Evolutionary conservation across 176 grass and related monocot genomes (phyloP).

Genomic region (Phoenix dactylifera): DNA sequence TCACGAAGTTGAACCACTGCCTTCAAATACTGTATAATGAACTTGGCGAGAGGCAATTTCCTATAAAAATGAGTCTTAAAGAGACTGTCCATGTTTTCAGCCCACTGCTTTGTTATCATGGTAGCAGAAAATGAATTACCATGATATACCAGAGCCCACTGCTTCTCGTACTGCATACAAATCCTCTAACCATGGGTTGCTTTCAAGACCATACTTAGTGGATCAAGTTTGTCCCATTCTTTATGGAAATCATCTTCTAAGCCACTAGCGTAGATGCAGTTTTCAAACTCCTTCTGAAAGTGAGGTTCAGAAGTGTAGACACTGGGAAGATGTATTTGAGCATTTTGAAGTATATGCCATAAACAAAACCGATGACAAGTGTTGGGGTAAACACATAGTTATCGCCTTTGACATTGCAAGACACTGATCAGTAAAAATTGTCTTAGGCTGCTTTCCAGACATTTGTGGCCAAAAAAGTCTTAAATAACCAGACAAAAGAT

Average conservation of each 20-base stretch:
- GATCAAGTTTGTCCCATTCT: constrained; percentile 30
- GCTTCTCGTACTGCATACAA: constrained; percentile 21
- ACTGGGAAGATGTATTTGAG: constrained; percentile 16
- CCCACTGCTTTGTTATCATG: constrained; percentile 31
- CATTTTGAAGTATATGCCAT: constrained; percentile 34
- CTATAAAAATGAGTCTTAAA: constrained; percentile 30
- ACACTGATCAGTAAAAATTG: constrained; percentile 34
- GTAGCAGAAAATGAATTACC: constrained; percentile 22
- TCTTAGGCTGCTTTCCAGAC: constrained; percentile 36
- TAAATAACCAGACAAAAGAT: constrained; percentile 43
- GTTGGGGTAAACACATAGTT: constrained; percentile 11
- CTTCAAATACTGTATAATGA: constrained; percentile 38
- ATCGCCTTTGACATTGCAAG: constrained; percentile 28
- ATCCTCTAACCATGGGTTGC: constrained; percentile 28
- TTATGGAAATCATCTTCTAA: constrained; percentile 32
- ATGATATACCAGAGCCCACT: constrained; percentile 21
- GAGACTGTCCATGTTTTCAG: constrained; percentile 31
- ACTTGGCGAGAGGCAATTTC: constrained; percentile 34
- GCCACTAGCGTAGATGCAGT: constrained; percentile 22
- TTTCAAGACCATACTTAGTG: constrained; percentile 24
- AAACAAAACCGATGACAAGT: constrained; percentile 22
- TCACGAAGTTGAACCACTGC: constrained; percentile 30
- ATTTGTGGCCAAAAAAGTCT: constrained; percentile 28
- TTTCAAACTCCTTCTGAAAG: constrained; percentile 30
- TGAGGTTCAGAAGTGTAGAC: not conserved